These are phyloP conservation scores for Umbelopsis sp. DNA, from an alignment of 371 early-diverging fungal genomes.

Conservation along the genomic window DNA sequence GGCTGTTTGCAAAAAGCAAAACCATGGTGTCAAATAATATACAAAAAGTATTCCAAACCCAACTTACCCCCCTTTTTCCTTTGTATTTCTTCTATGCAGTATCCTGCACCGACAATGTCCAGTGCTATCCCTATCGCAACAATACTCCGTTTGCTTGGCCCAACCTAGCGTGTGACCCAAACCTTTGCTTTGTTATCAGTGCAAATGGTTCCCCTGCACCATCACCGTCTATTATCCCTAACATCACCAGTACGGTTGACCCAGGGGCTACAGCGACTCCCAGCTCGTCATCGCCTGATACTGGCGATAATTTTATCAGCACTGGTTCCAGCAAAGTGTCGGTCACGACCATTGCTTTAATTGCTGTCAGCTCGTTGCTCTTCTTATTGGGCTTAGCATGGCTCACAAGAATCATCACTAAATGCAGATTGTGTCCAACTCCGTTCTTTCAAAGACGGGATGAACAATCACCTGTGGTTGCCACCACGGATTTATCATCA, in stretches of 20 bases:
- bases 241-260: neutral
- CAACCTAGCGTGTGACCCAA: constrained; percentile 10
- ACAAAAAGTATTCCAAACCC: neutral
- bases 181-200: constrained; percentile 15
- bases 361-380: constrained; percentile 12
- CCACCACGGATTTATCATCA: neutral
- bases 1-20: no score
- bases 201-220: constrained; percentile 10
- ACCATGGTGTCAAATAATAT: no score
- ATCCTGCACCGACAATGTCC: constrained; percentile 3
- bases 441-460: constrained; percentile 13
- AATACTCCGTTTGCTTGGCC: neutral
- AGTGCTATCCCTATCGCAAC: constrained; percentile 14
- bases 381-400: constrained; percentile 4
- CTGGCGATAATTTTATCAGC: neutral
- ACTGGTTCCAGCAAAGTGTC: neutral
- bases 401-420: neutral
- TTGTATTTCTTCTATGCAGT: neutral
- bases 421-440: constrained; percentile 11
- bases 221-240: neutral
- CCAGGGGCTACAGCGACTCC: neutral
- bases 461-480: neutral
- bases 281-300: neutral
- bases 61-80: neutral
- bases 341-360: constrained; percentile 8